These are phyloP conservation scores for Phytopythium chamaehyphon DNA, from an alignment of 352 stramenopile species.

Conservation along the genomic window DNA sequence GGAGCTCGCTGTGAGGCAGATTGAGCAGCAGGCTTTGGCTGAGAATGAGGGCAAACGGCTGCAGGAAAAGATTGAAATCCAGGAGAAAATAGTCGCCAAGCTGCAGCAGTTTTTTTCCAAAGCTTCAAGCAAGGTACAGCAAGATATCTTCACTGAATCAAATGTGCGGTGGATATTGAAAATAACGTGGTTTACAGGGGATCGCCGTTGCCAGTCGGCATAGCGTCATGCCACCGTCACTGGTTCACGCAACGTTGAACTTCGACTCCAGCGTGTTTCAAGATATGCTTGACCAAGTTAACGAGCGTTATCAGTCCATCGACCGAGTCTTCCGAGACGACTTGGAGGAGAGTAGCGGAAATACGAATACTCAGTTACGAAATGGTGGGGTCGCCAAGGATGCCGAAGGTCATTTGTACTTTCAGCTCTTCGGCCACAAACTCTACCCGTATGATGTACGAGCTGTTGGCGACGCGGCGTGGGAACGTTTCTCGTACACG, in stretches of 20 bases:
- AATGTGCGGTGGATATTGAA: too few relatives aligned
- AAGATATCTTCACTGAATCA: background rate
- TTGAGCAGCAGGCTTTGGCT: slow-evolving; percentile 10
- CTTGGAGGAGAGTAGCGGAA: background rate
- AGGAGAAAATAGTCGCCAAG: slow-evolving; percentile 6
- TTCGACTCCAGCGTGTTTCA: background rate
- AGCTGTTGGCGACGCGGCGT: background rate
- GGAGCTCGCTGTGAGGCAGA: slow-evolving; percentile 10
- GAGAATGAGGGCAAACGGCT: slow-evolving; percentile 10
- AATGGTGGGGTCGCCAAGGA: too few relatives aligned
- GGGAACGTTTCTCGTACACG: slow-evolving; percentile 6
- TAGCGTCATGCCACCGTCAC: background rate
- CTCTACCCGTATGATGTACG: slow-evolving; percentile 6
- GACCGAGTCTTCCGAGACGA: slow-evolving; percentile 1
- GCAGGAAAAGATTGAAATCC: slow-evolving; percentile 4
- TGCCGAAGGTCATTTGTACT: slow-evolving; percentile 1
- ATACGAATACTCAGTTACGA: too few relatives aligned
- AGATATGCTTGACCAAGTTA: background rate
- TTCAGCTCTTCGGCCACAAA: slow-evolving; percentile 7
- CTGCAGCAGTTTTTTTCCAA: slow-evolving; percentile 7
- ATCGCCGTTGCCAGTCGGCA: too few relatives aligned
- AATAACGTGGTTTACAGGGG: background rate
- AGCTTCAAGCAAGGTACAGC: slow-evolving; percentile 1
- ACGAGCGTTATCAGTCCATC: background rate
- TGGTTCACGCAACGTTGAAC: background rate